These are phyloP conservation scores for Blastocystis sp. DNA, from an alignment of 352 stramenopile species.

Conservation along the genomic window DNA sequence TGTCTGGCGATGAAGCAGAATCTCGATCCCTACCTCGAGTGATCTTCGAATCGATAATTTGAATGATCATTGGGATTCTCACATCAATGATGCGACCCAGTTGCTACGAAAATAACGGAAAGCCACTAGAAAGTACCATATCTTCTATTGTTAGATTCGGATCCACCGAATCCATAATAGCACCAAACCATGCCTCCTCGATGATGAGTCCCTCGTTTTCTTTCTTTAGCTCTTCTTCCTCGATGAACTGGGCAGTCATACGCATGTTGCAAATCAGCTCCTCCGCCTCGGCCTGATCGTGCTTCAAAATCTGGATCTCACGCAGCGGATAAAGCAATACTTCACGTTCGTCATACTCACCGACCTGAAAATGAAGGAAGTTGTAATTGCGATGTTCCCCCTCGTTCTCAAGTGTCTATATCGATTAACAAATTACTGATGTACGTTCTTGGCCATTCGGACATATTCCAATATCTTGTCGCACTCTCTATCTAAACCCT, in stretches of 20 bases:
- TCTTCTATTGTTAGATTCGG: slow-evolving; percentile 14
- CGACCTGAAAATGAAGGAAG: neutral
- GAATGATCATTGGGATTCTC: neutral
- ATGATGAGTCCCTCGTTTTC: slow-evolving; percentile 13
- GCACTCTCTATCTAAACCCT: slow-evolving; percentile 40
- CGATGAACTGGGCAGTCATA: neutral
- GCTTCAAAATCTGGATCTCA: neutral
- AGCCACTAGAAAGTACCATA: neutral
- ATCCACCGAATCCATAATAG: neutral
- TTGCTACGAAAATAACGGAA: neutral
- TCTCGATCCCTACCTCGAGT: neutral
- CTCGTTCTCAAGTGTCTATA: neutral
- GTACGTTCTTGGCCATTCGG: neutral
- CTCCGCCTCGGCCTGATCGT: neutral
- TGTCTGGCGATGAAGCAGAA: neutral
- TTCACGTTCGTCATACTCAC: neutral
- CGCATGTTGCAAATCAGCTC: slow-evolving; percentile 11
- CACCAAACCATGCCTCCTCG: neutral
- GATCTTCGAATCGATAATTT: slow-evolving; percentile 28
- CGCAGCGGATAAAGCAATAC: neutral
- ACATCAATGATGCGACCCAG: slow-evolving; percentile 14
- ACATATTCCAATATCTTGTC: slow-evolving; percentile 30
- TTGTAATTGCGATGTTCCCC: slow-evolving; percentile 9
- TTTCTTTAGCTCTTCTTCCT: slow-evolving; percentile 32
- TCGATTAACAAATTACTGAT: neutral